Base-by-base conservation (phyloP, 495 filamentous ascomycete genomes). In the Echria macrotheca region DNA sequence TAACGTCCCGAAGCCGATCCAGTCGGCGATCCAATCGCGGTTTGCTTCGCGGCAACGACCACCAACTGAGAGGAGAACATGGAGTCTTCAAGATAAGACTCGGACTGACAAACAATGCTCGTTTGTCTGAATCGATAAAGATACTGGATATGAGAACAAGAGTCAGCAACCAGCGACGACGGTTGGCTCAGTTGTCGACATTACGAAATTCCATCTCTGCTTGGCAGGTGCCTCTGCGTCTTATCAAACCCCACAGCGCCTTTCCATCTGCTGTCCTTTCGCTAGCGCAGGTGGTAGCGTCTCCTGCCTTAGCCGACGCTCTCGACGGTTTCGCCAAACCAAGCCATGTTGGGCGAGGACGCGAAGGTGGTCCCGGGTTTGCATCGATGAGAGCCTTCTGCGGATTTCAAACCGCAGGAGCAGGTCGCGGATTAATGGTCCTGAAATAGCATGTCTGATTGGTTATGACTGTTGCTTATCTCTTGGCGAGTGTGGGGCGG, bases 131-230 rank as follows among this genome's bases (percentile, higher is more conserved):
- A n/a, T n/a, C n/a, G n/a, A n/a, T n/a, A n/a, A n/a, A n/a, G n/a
- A n/a, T n/a, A n/a, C n/a, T n/a, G n/a, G n/a, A n/a, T n/a, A n/a
- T n/a, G n/a, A n/a, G n/a, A n/a, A n/a, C n/a, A n/a, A n/a, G n/a
- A n/a, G n/a, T n/a, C n/a, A 3, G 3, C 38, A 41, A 21, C 6
- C 12, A 10, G 38, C 3, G 6, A 41, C 14, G 5, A 25, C 36
- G 46, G 46, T 48, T 48, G 47, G 38, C 14, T 31, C 26, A 12
- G 1, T 17, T 21, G 18, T 18, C 24, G 7, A 33, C 33, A 47
- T 52, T 53, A 53, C 50, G 37, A 53, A 38, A 47, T 53, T 47
- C 35, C 36, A 48, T 53, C 44, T 43, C 15, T 33, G 11, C 19
- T 19, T 12, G 8, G 25, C 25, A 46, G 19, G 14, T 23, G 12